Base-by-base conservation (phyloP, 176 grass and related monocot species). In the Oropetium thomaeum region DNA sequence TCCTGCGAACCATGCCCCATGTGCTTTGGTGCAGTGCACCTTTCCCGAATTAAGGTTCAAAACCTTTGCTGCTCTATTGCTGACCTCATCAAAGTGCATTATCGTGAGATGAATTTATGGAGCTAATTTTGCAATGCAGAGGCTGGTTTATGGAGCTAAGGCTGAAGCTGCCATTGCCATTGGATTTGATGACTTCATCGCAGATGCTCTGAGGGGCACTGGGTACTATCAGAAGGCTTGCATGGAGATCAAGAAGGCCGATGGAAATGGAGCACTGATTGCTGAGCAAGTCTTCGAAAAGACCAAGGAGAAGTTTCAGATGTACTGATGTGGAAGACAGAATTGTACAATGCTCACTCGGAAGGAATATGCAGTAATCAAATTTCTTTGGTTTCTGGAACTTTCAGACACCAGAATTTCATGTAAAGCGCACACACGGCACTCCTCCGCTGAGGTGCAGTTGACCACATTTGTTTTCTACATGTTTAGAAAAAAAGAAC, bases 161-260 rank as follows among this genome's bases (percentile, higher is more conserved):
- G 92, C 93, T 35, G 93, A 96, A 58, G 93, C 93, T 32, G 93
- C 93, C 10, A 87, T 96, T 23, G 89, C 93, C 25, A 83, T 96
- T 53, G 93, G 93, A 25, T 96, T 92, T 22, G 87, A 92, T 66
- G 89, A 87, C 74, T 90, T 87, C 87, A 96, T 96, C n/a, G 89
- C 89, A 14, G 93, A 96, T 35, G 87, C 93, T 35, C 74, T 92
- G 37, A 87, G 93, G 80, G 89, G 92, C 34, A 95, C 92, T 49
- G 85, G 72, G 33, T 87, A 67, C 81, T 96, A 96, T 25, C 87
- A 92, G 80, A 96, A 92, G 65, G 78, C 89, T 25, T 84, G 82
- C 55, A 13, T 96, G 65, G 93, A 96, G 78, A 90, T 92, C 61
- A 96, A 92, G 65, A 79, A 84, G 73, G 89, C 81, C 0, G 89